Conservation (phyloP, 805 yeast species). For the Maudiozyma turicensis region DNA sequence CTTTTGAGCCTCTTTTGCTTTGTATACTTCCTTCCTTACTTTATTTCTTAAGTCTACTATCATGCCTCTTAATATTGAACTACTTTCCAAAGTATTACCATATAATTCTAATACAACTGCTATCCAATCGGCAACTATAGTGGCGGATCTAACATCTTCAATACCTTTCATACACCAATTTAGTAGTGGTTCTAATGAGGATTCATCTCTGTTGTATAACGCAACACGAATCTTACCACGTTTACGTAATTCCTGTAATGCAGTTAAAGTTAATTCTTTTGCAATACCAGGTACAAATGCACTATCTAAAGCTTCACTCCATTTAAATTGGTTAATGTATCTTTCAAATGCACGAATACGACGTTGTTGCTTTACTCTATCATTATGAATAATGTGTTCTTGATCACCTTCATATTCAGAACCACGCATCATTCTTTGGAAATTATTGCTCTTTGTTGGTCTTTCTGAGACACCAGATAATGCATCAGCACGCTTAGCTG, state of each 20-base stretch:
- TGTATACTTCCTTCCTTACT: conserved; percentile 58
- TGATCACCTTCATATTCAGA: conserved; percentile 84
- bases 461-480: neutral
- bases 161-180: conserved; percentile 73
- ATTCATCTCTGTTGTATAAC: conserved; percentile 74
- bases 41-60: conserved; percentile 50
- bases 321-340: conserved; percentile 75
- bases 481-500: neutral
- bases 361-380: conserved; percentile 45
- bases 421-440: conserved; percentile 80
- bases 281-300: conserved; percentile 76
- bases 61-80: conserved; percentile 70
- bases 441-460: conserved; percentile 40
- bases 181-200: conserved; percentile 72
- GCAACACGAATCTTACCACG: conserved; percentile 86
- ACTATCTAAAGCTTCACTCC: conserved; percentile 86
- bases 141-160: conserved; percentile 65
- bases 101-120: conserved; percentile 67
- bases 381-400: conserved; percentile 62
- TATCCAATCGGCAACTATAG: conserved; percentile 60
- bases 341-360: conserved; percentile 75
- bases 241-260: conserved; percentile 74
- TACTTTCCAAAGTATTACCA: conserved; percentile 56
- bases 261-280: conserved; percentile 71
- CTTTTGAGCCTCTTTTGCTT: conserved; percentile 79